A percentile compares a stretch with the other conserved stretches of the same genome.
phyloP scores from a whole-genome alignment of 2,329 filamentous ascomycete genomes.

The Cercospora citrullina region DNA sequence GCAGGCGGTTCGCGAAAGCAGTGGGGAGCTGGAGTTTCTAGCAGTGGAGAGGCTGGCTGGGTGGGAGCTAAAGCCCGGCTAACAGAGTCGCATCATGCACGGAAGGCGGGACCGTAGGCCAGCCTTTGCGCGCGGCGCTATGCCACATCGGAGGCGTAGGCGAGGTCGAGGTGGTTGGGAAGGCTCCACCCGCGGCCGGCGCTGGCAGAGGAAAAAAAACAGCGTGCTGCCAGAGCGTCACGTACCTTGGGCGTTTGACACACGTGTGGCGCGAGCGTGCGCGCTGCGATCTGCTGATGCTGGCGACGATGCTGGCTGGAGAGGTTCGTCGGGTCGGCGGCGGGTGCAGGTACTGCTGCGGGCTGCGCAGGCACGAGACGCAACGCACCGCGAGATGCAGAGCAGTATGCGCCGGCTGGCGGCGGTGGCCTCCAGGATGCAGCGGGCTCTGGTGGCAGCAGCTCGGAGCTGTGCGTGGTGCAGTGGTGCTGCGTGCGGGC shows the following conservation, averaged over 20 bases:
- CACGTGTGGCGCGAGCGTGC: background rate
- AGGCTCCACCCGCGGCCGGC: slow-evolving; percentile 19
- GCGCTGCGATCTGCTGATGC: background rate
- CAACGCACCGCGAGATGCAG: background rate
- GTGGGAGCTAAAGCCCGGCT: slow-evolving; percentile 23
- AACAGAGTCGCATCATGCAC: slow-evolving; percentile 20
- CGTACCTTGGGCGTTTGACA: slow-evolving; percentile 13
- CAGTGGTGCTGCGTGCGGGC: background rate
- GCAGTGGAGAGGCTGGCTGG: slow-evolving; percentile 33
- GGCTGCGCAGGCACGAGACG: slow-evolving; percentile 6
- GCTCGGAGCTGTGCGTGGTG: background rate
- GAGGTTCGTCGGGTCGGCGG: background rate
- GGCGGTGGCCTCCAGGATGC: slow-evolving; percentile 6
- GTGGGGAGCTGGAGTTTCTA: slow-evolving; percentile 34
- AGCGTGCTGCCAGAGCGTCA: background rate
- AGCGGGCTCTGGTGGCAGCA: background rate
- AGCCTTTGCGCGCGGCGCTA: slow-evolving; percentile 23
- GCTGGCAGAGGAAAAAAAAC: slow-evolving; percentile 12
- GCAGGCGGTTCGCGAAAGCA: slow-evolving; percentile 34
- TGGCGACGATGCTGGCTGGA: background rate
- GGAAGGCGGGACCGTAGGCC: slow-evolving; percentile 23
- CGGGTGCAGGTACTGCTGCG: slow-evolving; percentile 20
- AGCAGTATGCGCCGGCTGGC: slow-evolving; percentile 5
- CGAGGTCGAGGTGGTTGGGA: slow-evolving; percentile 22
- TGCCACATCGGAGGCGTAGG: slow-evolving; percentile 23